Evolutionary conservation across 2,329 filamentous ascomycete species (phyloP), one percentile per base, ranked within the genome.

Genomic region (Diplocarpon rosae): DNA sequence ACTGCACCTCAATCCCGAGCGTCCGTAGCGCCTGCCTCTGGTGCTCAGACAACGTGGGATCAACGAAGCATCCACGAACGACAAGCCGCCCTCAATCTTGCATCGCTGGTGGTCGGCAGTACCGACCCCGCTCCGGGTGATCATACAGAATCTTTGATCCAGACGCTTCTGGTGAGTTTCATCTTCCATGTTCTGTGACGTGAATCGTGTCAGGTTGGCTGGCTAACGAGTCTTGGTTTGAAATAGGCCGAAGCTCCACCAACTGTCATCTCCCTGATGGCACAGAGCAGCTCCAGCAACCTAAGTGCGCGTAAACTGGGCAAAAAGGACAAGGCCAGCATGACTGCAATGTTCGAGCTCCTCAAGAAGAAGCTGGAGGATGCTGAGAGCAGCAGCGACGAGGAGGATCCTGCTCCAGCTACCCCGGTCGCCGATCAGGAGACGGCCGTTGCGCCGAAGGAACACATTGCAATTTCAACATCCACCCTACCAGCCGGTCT

Each of bases 61-160:
- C 45, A 37, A 20, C 46, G 49, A 31, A 41, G 39, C 20, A 31
- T 84, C 15, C 69, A 73, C 42, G 76, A 84, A 60, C 73, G 82
- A 57, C 80, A 84, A 58, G 72, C 78, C 35, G 80, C 78, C 4
- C 69, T 85, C 48, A 78, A 76, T 48, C 68, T 87, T 28, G 68
- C 73, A 36, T 71, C 74, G 49, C 66, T 85, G 31, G 66, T 70
- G 38, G 69, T 68, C 3, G 28, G 33, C 14, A 24, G 20, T 14
- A 36, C 13, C 42, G 68, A 71, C 17, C 66, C 75, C 39, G 27
- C 24, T 31, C 9, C 27, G 16, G 40, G 33, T 3, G 35, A 37
- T 37, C 37, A 39, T 28, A 59, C 70, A 33, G 61, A 68, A 43
- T 63, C 62, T 40, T 69, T 85, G 46, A 68, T 80, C 42, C 68